Conservation (phyloP, 208 protist genomes). For the Acanthamoeba culbertsoni region DNA sequence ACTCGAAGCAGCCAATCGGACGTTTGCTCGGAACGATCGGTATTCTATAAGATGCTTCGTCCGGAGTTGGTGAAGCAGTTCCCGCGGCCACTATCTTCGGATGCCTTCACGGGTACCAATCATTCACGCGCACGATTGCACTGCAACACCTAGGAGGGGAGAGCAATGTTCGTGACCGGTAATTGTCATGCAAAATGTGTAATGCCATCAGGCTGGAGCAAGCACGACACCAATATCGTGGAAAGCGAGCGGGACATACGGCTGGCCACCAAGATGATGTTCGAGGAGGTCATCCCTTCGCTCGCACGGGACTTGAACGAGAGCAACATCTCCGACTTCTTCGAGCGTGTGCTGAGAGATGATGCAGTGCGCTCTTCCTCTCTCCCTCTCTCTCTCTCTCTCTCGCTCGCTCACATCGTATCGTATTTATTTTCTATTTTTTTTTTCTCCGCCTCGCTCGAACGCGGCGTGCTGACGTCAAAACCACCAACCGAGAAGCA, state of each 20-base stretch:
- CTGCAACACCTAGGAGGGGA: too few relatives aligned
- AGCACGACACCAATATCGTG: not conserved
- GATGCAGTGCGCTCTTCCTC: not conserved
- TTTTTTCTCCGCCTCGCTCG: not conserved
- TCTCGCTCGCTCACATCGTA: not conserved
- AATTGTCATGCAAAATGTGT: not conserved
- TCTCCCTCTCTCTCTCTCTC: not conserved
- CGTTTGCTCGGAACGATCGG: not conserved
- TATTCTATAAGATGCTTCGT: constrained; percentile 54
- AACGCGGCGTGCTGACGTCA: not conserved
- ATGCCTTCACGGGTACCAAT: constrained; percentile 43
- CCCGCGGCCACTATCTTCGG: not conserved
- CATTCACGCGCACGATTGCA: too few relatives aligned
- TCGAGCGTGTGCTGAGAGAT: not conserved
- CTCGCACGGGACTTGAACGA: not conserved
- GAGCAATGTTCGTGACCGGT: too few relatives aligned
- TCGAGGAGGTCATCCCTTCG: not conserved
- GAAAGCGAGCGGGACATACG: constrained; percentile 26
- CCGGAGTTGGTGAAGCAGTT: constrained; percentile 32
- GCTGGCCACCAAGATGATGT: not conserved
- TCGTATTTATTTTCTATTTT: not conserved
- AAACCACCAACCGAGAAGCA: not conserved
- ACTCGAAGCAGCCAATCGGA: not conserved
- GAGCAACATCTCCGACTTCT: not conserved
- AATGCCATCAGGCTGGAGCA: not conserved